Evolutionary conservation across 306 rosid species (phyloP).

Genomic region (Hippophae tibetana): DNA sequence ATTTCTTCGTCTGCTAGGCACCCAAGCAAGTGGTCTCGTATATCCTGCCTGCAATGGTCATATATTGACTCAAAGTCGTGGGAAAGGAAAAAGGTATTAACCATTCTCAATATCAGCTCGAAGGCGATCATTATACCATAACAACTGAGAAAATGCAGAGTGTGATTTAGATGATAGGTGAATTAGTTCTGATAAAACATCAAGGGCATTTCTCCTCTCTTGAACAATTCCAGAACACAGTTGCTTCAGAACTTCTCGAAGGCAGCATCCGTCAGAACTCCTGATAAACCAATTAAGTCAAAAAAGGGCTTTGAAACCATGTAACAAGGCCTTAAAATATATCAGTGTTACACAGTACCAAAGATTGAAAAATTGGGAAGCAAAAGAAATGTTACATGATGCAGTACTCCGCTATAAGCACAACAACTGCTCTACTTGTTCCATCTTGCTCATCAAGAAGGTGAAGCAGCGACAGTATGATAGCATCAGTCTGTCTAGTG

Average conservation of each 20-base stretch:
- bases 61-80: background rate
- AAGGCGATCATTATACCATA: conserved; percentile 38
- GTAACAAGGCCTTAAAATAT: conserved; percentile 7
- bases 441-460: conserved; percentile 83
- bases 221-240: conserved; percentile 48
- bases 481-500: conserved; percentile 37
- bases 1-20: conserved; percentile 71
- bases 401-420: conserved; percentile 80
- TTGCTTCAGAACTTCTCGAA: conserved; percentile 60
- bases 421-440: conserved; percentile 66
- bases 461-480: conserved; percentile 53
- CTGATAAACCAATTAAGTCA: conserved; percentile 34
- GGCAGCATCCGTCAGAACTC: conserved; percentile 47
- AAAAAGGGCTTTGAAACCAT: conserved; percentile 18
- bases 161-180: conserved; percentile 36
- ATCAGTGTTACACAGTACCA: conserved; percentile 6
- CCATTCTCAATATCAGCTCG: conserved; percentile 1
- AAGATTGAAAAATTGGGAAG: conserved; percentile 5
- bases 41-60: conserved; percentile 51
- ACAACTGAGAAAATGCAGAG: conserved; percentile 27
- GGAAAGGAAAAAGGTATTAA: background rate
- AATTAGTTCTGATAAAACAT: conserved; percentile 63
- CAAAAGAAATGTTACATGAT: conserved; percentile 36
- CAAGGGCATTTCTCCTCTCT: conserved; percentile 79
- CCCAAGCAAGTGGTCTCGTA: conserved; percentile 52